A percentile compares a stretch with the other conserved stretches of the same genome.
These are phyloP conservation scores for Aspergillus homomorphus DNA, from an alignment of 495 filamentous ascomycete genomes.

Conservation along the genomic window DNA sequence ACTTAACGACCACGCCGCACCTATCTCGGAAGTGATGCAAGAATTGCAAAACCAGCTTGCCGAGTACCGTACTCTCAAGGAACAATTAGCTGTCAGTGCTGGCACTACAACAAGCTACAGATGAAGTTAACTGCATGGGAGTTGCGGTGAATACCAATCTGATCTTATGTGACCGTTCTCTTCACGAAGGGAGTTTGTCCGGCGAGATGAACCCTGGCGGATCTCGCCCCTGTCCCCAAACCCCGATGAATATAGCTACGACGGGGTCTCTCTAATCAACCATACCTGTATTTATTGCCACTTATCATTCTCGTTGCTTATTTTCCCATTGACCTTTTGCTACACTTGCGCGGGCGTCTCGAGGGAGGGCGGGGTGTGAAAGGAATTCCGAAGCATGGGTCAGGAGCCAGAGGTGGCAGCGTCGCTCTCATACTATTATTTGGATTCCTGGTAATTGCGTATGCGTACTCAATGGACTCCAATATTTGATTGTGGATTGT, in stretches of 20 bases:
- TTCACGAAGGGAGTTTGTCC: constrained; percentile 18
- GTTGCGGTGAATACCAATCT: constrained; percentile 19
- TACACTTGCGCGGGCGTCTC: constrained; percentile 21
- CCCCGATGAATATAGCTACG: neutral
- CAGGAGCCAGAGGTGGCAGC: constrained; percentile 15
- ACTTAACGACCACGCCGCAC: constrained; percentile 49
- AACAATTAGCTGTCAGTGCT: constrained; percentile 38
- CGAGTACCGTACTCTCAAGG: constrained; percentile 49
- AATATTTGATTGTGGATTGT: neutral
- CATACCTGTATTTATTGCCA: constrained; percentile 14
- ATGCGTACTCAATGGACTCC: neutral
- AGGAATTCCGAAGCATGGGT: constrained; percentile 15
- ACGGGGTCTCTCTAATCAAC: constrained; percentile 2
- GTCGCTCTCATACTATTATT: constrained; percentile 3
- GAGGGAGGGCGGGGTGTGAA: constrained; percentile 19
- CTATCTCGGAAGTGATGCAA: constrained; percentile 49
- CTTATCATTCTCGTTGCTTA: constrained; percentile 10
- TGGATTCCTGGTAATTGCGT: constrained; percentile 5
- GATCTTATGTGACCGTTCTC: constrained; percentile 36
- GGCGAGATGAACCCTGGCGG: constrained; percentile 20
- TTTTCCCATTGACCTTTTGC: constrained; percentile 18
- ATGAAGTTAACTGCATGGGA: constrained; percentile 17
- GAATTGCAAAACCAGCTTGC: constrained; percentile 47
- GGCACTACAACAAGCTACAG: constrained; percentile 20
- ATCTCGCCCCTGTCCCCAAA: constrained; percentile 3